These are phyloP conservation scores for Ceratocystis huliohia DNA, from an alignment of 2,329 filamentous ascomycete genomes.

Conservation along the genomic window DNA sequence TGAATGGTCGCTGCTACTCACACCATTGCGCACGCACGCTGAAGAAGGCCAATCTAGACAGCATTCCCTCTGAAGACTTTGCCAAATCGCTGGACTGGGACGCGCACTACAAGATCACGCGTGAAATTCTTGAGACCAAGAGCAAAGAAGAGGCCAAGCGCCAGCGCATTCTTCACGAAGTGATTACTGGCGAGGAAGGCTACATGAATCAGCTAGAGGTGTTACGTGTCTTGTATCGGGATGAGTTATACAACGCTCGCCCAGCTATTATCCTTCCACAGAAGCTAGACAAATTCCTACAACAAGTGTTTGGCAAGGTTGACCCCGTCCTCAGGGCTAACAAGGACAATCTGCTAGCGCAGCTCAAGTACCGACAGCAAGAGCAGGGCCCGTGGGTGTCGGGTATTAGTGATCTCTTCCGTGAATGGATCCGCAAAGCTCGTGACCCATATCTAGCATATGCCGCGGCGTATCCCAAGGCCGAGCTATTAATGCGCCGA, in stretches of 20 bases:
- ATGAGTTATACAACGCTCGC: constrained; percentile 58
- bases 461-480: constrained; percentile 73
- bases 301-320: constrained; percentile 78
- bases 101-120: constrained; percentile 73
- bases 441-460: constrained; percentile 83
- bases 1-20: constrained; percentile 74
- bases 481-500: constrained; percentile 68
- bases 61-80: constrained; percentile 55
- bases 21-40: constrained; percentile 86
- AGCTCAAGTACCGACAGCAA: constrained; percentile 91
- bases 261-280: constrained; percentile 72
- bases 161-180: constrained; percentile 90
- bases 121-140: constrained; percentile 57
- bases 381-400: constrained; percentile 91
- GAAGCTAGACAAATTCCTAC: constrained; percentile 65
- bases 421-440: constrained; percentile 96
- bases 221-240: constrained; percentile 70
- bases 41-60: constrained; percentile 82
- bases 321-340: constrained; percentile 83
- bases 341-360: constrained; percentile 80
- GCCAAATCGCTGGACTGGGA: constrained; percentile 69
- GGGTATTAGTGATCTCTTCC: constrained; percentile 92
- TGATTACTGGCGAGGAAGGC: constrained; percentile 81
- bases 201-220: constrained; percentile 87
- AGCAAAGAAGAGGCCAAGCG: constrained; percentile 80